These are phyloP conservation scores for Astragalus membranaceus DNA, from an alignment of 306 rosid genomes.

Conservation along the genomic window DNA sequence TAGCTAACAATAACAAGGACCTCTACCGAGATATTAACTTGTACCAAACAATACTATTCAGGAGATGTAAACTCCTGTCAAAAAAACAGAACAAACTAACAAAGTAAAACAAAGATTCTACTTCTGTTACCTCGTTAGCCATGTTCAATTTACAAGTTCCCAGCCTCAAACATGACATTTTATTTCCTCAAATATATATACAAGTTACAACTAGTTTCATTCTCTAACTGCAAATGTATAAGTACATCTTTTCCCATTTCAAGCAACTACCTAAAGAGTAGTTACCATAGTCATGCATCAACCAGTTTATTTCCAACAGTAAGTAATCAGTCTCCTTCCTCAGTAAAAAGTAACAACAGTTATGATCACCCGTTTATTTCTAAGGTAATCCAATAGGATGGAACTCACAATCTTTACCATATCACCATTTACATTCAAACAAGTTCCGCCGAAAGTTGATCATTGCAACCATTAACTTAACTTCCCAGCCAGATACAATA, in stretches of 20 bases:
- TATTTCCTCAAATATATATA: conserved; percentile 13
- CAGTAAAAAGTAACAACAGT: background rate
- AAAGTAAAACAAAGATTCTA: background rate
- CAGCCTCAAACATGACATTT: conserved; percentile 4
- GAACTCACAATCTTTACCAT: background rate
- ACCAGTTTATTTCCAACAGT: background rate
- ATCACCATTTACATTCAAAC: background rate
- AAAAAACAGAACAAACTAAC: background rate
- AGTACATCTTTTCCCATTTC: conserved; percentile 7
- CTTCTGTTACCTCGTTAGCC: background rate
- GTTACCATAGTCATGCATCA: conserved; percentile 10
- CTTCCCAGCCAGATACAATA: background rate
- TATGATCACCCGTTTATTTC: background rate
- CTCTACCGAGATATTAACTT: background rate
- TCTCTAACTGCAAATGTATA: background rate
- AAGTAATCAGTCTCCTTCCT: background rate
- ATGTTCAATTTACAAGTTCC: conserved; percentile 11
- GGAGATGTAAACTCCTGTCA: background rate
- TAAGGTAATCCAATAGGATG: background rate
- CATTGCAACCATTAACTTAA: conserved; percentile 8
- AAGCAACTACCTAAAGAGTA: background rate
- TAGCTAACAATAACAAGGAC: too few species aligned
- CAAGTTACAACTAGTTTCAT: background rate
- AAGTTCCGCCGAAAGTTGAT: background rate
- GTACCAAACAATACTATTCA: background rate